Evolutionary conservation across 257 asterid species (phyloP), one percentile per base, ranked within the genome.

Genomic region (Nicotiana tomentosiformis): DNA sequence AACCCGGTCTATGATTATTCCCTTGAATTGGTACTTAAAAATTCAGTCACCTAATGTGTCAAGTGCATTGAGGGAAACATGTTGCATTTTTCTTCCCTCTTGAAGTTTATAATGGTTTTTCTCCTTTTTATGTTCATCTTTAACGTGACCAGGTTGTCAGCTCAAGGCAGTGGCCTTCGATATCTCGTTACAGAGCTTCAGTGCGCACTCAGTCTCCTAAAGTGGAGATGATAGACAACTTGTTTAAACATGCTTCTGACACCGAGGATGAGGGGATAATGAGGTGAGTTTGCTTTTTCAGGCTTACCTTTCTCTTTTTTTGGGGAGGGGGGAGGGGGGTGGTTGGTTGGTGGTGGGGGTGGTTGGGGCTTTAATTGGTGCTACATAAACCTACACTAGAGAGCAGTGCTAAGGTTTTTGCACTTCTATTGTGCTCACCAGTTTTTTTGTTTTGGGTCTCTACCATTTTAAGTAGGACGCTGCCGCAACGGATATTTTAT

Each of bases 151-250:
- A 95, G 99, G 99, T 95, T 64, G 99, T 95, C 56, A 93, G 99
- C 84, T 95, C 99, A 3, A 91, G 99, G 90, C 94, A 93, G 55
- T 95, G 99, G 99, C 99, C 99, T 8, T 88, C 93, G 0, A 86
- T 95, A 77, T 93, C 99, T 80, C 92, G 94, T 15, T 95, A 95
- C 26, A 80, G 98, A 82, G 99, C 99, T 58, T 89, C 91, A 23
- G 99, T 94, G 30, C 97, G 99, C 11, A 93, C 99, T 12, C 99
- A 95, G 77, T 95, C 99, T 60, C 95, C 96, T 0, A 95, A 90
- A 82, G 86, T 89, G 67, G 99, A 95, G 85, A 95, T 95, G 99
- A 94, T 95, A 23, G 99, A 92, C 86, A 88, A 93, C 17, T 91
- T 95, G 0, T 91, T 56, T 84, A 93, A 95, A 65, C 93, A 87